These are phyloP conservation scores for Rhodomyrtus psidioides DNA, from an alignment of 441 rosid species.

Conservation along the genomic window DNA sequence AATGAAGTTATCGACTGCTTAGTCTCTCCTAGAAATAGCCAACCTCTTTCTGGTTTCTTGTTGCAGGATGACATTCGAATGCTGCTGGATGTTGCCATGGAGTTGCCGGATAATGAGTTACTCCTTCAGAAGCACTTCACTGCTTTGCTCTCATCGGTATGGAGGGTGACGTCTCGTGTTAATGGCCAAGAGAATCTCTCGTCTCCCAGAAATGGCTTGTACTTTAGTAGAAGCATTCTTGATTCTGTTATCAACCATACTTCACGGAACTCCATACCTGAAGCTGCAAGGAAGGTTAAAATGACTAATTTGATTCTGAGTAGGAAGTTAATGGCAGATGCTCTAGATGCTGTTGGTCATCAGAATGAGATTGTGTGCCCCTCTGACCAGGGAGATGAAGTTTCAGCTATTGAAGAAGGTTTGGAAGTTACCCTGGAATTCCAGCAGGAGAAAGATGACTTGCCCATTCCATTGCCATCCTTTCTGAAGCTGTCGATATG, in stretches of 20 bases:
- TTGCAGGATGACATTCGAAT: constrained; percentile 76
- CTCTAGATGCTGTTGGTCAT: constrained; percentile 45
- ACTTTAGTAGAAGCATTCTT: constrained; percentile 37
- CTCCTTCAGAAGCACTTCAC: constrained; percentile 94
- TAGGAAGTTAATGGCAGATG: constrained; percentile 56
- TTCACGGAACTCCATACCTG: constrained; percentile 25
- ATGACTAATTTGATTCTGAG: constrained; percentile 42
- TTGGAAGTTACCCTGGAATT: constrained; percentile 76
- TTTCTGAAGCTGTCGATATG: constrained; percentile 49
- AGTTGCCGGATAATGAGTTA: constrained; percentile 77
- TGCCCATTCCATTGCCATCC: constrained; percentile 42
- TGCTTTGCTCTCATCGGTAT: constrained; percentile 70
- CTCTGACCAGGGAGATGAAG: constrained; percentile 35
- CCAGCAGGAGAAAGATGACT: constrained; percentile 36
- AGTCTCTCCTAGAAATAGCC: not conserved
- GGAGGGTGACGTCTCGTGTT: constrained; percentile 42
- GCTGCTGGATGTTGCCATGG: constrained; percentile 64
- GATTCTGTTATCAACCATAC: constrained; percentile 29
- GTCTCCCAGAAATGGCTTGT: constrained; percentile 41
- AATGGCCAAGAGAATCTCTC: constrained; percentile 23
- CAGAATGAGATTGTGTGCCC: constrained; percentile 26
- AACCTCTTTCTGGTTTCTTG: constrained; percentile 8
- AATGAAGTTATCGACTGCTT: not conserved
- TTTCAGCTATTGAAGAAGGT: constrained; percentile 27
- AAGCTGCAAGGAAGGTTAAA: constrained; percentile 43